Evolutionary conservation across 768 basidiomycete species (phyloP), one percentile per base, ranked within the genome.

Genomic region (Podaxis pistillaris): DNA sequence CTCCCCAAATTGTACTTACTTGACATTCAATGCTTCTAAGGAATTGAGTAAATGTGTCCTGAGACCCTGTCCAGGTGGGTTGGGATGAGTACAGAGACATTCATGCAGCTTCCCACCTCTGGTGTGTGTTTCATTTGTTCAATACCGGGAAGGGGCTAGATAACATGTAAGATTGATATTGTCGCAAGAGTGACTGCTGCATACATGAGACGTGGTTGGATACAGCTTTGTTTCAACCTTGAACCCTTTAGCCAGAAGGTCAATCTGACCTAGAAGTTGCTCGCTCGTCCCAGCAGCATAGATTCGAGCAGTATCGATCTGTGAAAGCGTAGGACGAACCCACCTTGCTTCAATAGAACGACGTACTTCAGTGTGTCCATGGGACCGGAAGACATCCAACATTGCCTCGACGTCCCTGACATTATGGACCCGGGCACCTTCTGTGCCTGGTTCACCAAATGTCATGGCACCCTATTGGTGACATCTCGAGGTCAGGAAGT

Each of bases 211-310:
- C 8, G 26, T 58, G 49, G 64, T 69, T 0, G 86, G 85, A 63
- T 79, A 80, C 17, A 85, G 79, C 69, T 89, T 89, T 0, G 86
- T 88, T 47, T 86, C 85, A 49, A 88, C 72, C 60, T 78, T 78
- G 26, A 88, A 68, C 0, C 84, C 84, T 40, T 83, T 78, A 49
- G 73, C 71, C 62, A 81, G 74, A 75, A 82, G 82, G 63, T 79
- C 74, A 58, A 81, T 75, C 71, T 82, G 73, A 5, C 83, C 85
- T n/a, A 88, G 76, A 65, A 74, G 75, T 50, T 78, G 75, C 68
- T 89, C 86, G 6, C 84, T 84, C 0, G 86, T 86, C 1, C 85
- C 84, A 28, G 76, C 76, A 12, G 73, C 76, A 60, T 88, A 86
- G 5, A 75, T 67, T 17, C 83, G 75, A 8, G 84, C 80, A 0